Evolutionary conservation across 2,329 filamentous ascomycete species (phyloP).

Genomic region (Microcera coccophila): DNA sequence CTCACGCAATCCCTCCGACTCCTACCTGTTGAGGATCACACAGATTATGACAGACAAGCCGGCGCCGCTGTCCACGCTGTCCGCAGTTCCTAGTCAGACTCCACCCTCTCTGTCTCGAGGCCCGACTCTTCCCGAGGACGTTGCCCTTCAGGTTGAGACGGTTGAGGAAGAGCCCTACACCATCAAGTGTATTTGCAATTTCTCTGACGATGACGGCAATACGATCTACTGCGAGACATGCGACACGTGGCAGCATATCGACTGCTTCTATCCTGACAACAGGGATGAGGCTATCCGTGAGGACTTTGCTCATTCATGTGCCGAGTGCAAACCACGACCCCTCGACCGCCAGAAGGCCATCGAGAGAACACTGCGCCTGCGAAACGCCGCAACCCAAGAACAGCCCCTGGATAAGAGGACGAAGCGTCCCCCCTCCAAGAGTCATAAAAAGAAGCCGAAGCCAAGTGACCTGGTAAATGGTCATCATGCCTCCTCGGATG

Average conservation of each 20-base stretch:
- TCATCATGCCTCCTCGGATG: too few species aligned
- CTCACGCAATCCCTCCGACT: slow-evolving; percentile 37
- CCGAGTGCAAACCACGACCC: slow-evolving; percentile 76
- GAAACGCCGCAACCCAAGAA: slow-evolving; percentile 39
- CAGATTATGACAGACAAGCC: slow-evolving; percentile 63
- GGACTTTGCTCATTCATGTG: slow-evolving; percentile 77
- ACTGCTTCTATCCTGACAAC: slow-evolving; percentile 84
- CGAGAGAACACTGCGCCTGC: slow-evolving; percentile 63
- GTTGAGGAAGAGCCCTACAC: slow-evolving; percentile 78
- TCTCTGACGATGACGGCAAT: slow-evolving; percentile 90
- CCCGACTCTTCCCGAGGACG: slow-evolving; percentile 38
- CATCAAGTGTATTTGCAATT: slow-evolving; percentile 97
- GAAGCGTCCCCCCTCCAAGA: slow-evolving; percentile 73
- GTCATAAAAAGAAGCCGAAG: slow-evolving; percentile 83
- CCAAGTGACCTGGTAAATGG: slow-evolving; percentile 60
- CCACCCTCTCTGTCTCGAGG: slow-evolving; percentile 35
- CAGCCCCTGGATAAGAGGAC: slow-evolving; percentile 63
- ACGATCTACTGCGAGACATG: slow-evolving; percentile 95
- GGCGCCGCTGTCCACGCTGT: slow-evolving; percentile 51
- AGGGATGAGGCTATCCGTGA: slow-evolving; percentile 67
- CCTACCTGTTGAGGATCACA: slow-evolving; percentile 41
- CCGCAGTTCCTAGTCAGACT: slow-evolving; percentile 53
- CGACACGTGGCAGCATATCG: slow-evolving; percentile 97
- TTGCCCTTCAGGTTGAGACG: slow-evolving; percentile 43
- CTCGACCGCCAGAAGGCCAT: slow-evolving; percentile 72